Evolutionary conservation across 345 rosid species (phyloP).

Genomic region (Salix dunnii): DNA sequence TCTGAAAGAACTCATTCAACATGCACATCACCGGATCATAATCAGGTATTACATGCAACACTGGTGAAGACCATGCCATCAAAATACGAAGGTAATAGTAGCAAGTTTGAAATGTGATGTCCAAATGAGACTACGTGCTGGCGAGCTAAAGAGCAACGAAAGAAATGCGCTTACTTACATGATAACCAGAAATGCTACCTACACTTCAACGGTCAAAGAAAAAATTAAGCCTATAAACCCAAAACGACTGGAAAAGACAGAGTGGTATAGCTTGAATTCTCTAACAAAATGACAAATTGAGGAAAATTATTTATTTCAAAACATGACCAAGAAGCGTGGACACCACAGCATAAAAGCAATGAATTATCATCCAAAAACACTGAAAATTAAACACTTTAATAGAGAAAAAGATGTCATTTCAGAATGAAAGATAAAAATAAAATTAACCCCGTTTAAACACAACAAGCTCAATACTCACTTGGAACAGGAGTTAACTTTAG

Average conservation of each 20-base stretch:
- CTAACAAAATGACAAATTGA: neutral
- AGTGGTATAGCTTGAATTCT: neutral
- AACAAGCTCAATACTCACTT: constrained; percentile 38
- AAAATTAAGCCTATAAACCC: neutral
- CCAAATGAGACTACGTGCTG: neutral
- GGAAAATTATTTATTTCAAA: neutral
- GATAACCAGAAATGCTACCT: neutral
- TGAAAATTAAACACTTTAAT: neutral
- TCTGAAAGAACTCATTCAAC: neutral
- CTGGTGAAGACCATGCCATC: neutral
- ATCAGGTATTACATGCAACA: neutral
- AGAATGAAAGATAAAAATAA: neutral
- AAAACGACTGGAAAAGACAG: neutral
- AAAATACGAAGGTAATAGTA: neutral
- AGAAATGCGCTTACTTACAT: neutral
- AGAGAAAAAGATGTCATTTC: neutral
- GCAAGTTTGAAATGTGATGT: neutral
- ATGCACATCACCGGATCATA: neutral
- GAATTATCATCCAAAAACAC: neutral
- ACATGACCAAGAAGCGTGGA: neutral
- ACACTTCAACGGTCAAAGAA: neutral
- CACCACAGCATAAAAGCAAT: neutral
- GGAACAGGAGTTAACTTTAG: constrained; percentile 54
- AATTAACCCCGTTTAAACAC: neutral
- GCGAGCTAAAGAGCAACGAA: neutral